These are phyloP conservation scores for Candida glaebosa DNA, from an alignment of 805 yeast genomes.

Conservation along the genomic window DNA sequence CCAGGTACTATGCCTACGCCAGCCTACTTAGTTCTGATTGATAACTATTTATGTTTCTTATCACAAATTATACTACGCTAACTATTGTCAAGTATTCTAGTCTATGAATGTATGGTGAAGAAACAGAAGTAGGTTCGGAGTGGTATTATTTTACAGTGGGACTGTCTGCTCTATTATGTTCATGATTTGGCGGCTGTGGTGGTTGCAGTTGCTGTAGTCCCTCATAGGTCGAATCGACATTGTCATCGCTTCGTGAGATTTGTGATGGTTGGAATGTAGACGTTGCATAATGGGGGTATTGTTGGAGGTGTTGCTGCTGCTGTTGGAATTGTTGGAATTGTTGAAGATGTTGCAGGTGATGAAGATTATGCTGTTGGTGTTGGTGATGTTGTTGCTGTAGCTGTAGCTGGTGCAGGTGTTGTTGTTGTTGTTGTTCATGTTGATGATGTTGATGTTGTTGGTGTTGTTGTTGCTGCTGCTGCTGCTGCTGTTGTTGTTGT, in stretches of 20 bases:
- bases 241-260: not conserved
- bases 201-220: not conserved
- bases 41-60: not conserved
- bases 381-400: not conserved
- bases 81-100: not conserved
- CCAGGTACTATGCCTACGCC: no score
- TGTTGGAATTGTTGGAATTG: not conserved
- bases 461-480: not conserved
- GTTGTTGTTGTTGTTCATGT: not conserved
- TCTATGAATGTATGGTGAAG: not conserved
- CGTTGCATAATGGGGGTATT: not conserved
- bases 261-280: not conserved
- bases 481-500: no score
- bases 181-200: not conserved
- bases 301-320: not conserved
- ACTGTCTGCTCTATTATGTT: not conserved
- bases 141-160: not conserved
- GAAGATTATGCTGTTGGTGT: no score
- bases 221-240: not conserved
- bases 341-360: no score
- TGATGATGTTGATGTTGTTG: slow-evolving; percentile 1
- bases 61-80: not conserved
- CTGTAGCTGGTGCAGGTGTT: not conserved
- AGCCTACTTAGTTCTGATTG: no score
- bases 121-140: not conserved